phyloP scores from a whole-genome alignment of 495 filamentous ascomycete species.

The Penicillium tannophilum region DNA sequence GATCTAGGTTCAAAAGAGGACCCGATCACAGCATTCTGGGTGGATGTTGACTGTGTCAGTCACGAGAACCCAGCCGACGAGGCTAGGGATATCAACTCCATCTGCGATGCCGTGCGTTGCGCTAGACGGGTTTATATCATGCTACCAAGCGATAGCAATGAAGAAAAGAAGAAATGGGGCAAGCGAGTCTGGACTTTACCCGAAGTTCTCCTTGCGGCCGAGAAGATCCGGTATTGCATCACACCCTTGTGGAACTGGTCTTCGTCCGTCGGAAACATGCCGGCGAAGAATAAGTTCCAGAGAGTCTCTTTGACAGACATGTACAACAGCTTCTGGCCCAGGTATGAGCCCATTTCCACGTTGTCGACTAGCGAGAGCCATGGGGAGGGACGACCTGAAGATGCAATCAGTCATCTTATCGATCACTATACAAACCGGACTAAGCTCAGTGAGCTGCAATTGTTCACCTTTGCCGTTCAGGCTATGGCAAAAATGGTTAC shows the following conservation, averaged over 20 bases:
- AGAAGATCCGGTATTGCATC: constrained; percentile 19
- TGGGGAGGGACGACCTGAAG: constrained; percentile 6
- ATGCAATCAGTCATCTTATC: constrained; percentile 16
- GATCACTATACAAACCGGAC: constrained; percentile 17
- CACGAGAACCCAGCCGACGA: constrained; percentile 1
- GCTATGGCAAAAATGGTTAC: constrained; percentile 14
- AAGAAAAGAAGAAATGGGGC: constrained; percentile 11
- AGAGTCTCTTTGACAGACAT: constrained; percentile 16
- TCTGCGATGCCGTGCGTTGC: constrained; percentile 20
- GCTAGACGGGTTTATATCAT: constrained; percentile 17
- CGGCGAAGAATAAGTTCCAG: background rate
- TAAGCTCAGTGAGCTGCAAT: constrained; percentile 18
- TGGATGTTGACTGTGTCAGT: constrained; percentile 16
- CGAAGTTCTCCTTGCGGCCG: constrained; percentile 16
- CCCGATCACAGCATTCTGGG: constrained; percentile 13
- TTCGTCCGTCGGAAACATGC: background rate
- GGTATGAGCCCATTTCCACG: constrained; percentile 5
- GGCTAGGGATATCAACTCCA: constrained; percentile 17
- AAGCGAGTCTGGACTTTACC: constrained; percentile 18
- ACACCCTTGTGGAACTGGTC: background rate
- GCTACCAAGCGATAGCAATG: constrained; percentile 3
- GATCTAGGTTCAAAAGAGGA: constrained; percentile 3
- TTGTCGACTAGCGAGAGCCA: background rate
- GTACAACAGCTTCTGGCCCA: constrained; percentile 18
- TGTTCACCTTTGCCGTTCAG: constrained; percentile 19